Base-by-base conservation (phyloP, 2,329 filamentous ascomycete genomes). In the Fusarium sublunatum region DNA sequence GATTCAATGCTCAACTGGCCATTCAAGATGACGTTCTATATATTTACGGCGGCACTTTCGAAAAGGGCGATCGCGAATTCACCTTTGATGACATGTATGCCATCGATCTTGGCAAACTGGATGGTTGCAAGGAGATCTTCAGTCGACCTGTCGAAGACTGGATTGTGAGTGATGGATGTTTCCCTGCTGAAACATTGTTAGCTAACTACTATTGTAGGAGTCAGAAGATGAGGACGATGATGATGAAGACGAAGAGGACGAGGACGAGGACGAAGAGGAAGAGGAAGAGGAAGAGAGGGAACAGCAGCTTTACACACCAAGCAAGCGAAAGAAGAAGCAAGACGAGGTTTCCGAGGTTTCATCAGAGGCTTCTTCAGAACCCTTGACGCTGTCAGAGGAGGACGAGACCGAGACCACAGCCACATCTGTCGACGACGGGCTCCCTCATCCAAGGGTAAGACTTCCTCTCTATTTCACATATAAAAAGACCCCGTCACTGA, bases 41-140 rank as follows among this genome's bases (percentile, higher is more conserved):
- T 77, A 92, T 98, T 50, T 98, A 96, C 72, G 93, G 95, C 28
- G 95, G 95, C 15, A 99, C 94, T 0, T 97, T 91, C 70, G 95
- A 99, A 74, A 95, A 96, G 74, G 94, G 92, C 15, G 95, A 99
- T 71, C 86, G 92, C 22, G 95, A 99, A 76, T 97, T 91, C 71
- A 98, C 93, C 0, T 97, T 98, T 76, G 93, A 97, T 69, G 95
- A 99, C 71, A 82, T 99, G 76, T 96, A 96, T 77, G 89, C 92
- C 3, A 88, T 98, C 58, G 93, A 99, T 71, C 82, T 99, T n/a
- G 93, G 90, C 58, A 97, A 97, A 76, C 83, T 99, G 59, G 93
- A 98, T 68, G 95, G 95, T 4, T 94, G 95, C 65, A 94, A 93
- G 74, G 91, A 97, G 77, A 86, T 98, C 43, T 98, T 94, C 80